A percentile compares a stretch with the other conserved stretches of the same genome.
Evolutionary conservation across 2,329 filamentous ascomycete species (phyloP).

Genomic region (Arthroderma sp.): DNA sequence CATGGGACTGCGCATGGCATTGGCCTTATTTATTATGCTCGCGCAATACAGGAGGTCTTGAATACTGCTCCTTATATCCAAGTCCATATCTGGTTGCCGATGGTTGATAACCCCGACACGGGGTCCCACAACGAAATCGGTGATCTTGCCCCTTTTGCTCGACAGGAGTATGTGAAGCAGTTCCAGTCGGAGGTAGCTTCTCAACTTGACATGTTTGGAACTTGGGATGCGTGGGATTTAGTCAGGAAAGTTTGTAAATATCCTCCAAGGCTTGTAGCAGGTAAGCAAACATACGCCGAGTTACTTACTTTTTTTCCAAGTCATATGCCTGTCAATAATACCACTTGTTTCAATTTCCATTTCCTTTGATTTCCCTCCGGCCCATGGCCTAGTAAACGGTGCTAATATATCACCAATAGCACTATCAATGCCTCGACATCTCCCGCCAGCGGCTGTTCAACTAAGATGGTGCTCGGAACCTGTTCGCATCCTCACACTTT

Average conservation of each 20-base stretch:
- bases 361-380: neutral
- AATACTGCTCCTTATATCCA: constrained; percentile 62
- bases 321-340: neutral
- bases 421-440: constrained; percentile 44
- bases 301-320: neutral
- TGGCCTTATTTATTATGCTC: constrained; percentile 60
- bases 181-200: constrained; percentile 23
- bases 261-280: constrained; percentile 63
- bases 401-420: constrained; percentile 26
- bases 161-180: constrained; percentile 25
- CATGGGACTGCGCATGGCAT: constrained; percentile 38
- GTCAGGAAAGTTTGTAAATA: constrained; percentile 81
- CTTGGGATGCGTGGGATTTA: constrained; percentile 90
- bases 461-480: constrained; percentile 53
- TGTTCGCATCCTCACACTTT: constrained; percentile 42
- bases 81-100: constrained; percentile 67
- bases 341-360: neutral
- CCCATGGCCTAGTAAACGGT: constrained; percentile 9
- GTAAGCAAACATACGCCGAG: constrained; percentile 43
- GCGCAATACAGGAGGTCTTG: constrained; percentile 69
- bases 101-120: constrained; percentile 60
- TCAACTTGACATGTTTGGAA: constrained; percentile 57
- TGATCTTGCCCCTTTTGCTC: constrained; percentile 31
- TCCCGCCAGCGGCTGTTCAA: constrained; percentile 45
- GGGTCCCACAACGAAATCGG: constrained; percentile 31